Percentiles rank a stretch among this genome's conserved stretches.
Conservation (phyloP, 805 yeast genomes). For the Saccharomyces paradoxus region DNA sequence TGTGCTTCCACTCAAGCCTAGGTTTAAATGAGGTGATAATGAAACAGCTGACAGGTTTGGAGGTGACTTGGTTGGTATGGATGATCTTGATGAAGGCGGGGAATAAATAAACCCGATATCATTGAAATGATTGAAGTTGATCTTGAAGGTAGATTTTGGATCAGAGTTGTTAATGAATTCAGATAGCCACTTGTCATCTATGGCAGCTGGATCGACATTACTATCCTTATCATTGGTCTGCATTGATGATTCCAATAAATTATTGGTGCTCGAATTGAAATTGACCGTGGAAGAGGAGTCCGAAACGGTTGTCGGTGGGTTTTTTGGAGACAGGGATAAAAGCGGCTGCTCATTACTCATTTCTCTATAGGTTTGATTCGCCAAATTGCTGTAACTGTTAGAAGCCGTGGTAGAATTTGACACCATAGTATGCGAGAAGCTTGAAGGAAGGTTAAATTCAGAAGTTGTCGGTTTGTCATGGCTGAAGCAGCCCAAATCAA, state of each 20-base stretch:
- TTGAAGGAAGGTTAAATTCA: not conserved
- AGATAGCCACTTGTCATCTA: slow-evolving; percentile 45
- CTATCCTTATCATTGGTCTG: not conserved
- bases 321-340: not conserved
- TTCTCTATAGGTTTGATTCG: not conserved
- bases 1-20: not conserved
- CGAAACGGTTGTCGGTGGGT: not conserved
- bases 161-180: slow-evolving; percentile 41
- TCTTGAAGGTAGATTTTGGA: slow-evolving; percentile 6
- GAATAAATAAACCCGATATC: slow-evolving; percentile 46
- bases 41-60: not conserved
- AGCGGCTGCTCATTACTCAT: not conserved
- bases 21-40: not conserved
- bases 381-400: slow-evolving; percentile 3
- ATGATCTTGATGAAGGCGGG: not conserved
- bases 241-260: not conserved
- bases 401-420: not conserved
- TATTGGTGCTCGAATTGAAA: not conserved
- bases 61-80: not conserved
- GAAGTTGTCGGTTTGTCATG: not conserved
- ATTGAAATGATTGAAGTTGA: slow-evolving; percentile 41
- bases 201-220: not conserved
- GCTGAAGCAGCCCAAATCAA: not conserved
- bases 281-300: not conserved
- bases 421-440: not conserved